These are phyloP conservation scores for Hypoxylon sp. DNA, from an alignment of 2,329 filamentous ascomycete genomes.

Conservation along the genomic window DNA sequence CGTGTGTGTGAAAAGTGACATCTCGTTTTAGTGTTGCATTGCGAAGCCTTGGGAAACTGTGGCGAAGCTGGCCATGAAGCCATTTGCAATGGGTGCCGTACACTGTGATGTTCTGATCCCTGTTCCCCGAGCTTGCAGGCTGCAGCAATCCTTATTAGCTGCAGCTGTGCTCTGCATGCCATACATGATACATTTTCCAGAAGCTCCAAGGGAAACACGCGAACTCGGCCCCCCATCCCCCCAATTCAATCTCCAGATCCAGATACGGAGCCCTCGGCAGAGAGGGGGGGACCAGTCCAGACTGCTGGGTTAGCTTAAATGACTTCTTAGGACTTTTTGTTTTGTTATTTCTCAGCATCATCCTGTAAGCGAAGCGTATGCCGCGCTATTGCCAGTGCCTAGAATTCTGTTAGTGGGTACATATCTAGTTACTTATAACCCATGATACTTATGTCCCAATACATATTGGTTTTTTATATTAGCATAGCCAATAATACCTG, in stretches of 20 bases:
- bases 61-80: constrained; percentile 39
- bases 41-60: constrained; percentile 31
- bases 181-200: constrained; percentile 48
- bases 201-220: constrained; percentile 42
- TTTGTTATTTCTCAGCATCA: constrained; percentile 26
- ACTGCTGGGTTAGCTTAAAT: constrained; percentile 48
- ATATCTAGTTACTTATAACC: constrained; percentile 15
- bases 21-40: constrained; percentile 39
- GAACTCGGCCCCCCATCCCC: constrained; percentile 31
- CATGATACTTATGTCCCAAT: constrained; percentile 18
- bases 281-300: constrained; percentile 45
- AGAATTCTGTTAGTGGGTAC: constrained; percentile 29
- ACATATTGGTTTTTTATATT: constrained; percentile 15
- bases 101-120: constrained; percentile 40
- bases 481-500: constrained; percentile 24
- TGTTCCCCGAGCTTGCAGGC: constrained; percentile 50
- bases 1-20: constrained; percentile 38
- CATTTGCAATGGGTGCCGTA: constrained; percentile 29
- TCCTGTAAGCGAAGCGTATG: constrained; percentile 29
- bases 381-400: constrained; percentile 30
- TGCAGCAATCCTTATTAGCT: constrained; percentile 54
- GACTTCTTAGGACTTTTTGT: constrained; percentile 31
- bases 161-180: constrained; percentile 55
- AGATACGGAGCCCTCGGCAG: constrained; percentile 53
- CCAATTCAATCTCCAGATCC: constrained; percentile 51